Conservation (phyloP, 805 yeast species). For the Komagataella ulmi region DNA sequence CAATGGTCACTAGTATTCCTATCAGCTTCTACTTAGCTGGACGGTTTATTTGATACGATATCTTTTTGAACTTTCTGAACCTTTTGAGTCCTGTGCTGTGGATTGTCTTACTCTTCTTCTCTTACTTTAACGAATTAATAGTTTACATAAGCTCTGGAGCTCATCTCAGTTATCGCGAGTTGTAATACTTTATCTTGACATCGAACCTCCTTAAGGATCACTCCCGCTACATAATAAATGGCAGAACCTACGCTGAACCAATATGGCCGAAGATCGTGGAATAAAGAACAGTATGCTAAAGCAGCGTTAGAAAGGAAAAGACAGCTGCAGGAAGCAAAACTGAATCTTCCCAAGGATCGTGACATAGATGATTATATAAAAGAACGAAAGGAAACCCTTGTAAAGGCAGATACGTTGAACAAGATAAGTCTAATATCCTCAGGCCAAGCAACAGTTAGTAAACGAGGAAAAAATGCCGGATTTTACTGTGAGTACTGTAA, state of each 20-base stretch:
- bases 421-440: constrained; percentile 13
- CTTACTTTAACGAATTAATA: too few relatives aligned
- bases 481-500: constrained; percentile 77
- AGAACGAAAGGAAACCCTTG: constrained; percentile 10
- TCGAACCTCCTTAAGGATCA: too few relatives aligned
- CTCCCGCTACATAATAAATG: background rate
- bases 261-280: constrained; percentile 61
- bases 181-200: too few relatives aligned
- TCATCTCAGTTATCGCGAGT: background rate
- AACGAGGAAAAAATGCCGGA: constrained; percentile 56
- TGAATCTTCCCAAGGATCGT: constrained; percentile 4
- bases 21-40: background rate
- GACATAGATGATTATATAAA: constrained; percentile 10
- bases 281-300: constrained; percentile 47
- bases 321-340: constrained; percentile 1
- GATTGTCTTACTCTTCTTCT: background rate
- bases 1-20: background rate
- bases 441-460: constrained; percentile 12
- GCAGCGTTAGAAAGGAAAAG: constrained; percentile 10
- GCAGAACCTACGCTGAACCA: background rate
- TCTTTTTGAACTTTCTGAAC: too few relatives aligned
- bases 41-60: background rate
- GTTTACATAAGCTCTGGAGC: background rate
- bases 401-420: constrained; percentile 12
- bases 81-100: too few relatives aligned